Conservation (phyloP, 768 basidiomycete genomes). For the Russula emetica region DNA sequence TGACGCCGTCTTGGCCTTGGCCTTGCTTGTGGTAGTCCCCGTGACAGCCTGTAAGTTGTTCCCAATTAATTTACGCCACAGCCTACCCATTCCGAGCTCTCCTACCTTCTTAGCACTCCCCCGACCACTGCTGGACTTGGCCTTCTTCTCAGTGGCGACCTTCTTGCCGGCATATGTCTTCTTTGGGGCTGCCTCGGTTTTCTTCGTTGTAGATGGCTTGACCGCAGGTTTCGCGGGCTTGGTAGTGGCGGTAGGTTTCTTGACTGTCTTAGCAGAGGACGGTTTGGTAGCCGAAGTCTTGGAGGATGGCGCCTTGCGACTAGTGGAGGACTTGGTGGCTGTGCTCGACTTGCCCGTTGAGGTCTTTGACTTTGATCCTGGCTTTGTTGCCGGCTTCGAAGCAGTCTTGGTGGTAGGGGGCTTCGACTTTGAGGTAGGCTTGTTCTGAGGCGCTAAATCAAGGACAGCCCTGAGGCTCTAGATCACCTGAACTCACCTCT, state of each 20-base stretch:
- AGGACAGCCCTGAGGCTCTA: conserved; percentile 23
- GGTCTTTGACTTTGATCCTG: conserved; percentile 34
- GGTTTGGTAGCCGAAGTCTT: conserved; percentile 27
- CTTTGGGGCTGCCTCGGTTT: conserved; percentile 29
- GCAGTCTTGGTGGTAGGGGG: conserved; percentile 32
- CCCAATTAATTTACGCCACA: conserved; percentile 7
- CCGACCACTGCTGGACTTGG: conserved; percentile 34
- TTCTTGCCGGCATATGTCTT: conserved; percentile 29
- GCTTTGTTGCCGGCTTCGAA: conserved; percentile 32
- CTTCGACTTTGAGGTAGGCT: conserved; percentile 38
- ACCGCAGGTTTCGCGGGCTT: conserved; percentile 16
- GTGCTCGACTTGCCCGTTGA: conserved; percentile 31
- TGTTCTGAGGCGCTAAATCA: conserved; percentile 34
- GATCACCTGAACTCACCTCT: conserved; percentile 44
- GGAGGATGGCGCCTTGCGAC: conserved; percentile 29
- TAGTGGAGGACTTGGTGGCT: conserved; percentile 34
- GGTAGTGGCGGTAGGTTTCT: conserved; percentile 21
- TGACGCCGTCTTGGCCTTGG: conserved; percentile 33
- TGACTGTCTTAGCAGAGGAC: conserved; percentile 14
- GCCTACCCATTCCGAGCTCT: background rate
- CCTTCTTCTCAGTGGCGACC: conserved; percentile 22
- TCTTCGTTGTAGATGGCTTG: conserved; percentile 33
- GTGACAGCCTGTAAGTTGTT: conserved; percentile 50
- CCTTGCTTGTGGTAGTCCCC: conserved; percentile 37
- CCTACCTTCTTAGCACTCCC: conserved; percentile 62